phyloP scores from a whole-genome alignment of 2,329 filamentous ascomycete genomes.

The Xylaria sp. region DNA sequence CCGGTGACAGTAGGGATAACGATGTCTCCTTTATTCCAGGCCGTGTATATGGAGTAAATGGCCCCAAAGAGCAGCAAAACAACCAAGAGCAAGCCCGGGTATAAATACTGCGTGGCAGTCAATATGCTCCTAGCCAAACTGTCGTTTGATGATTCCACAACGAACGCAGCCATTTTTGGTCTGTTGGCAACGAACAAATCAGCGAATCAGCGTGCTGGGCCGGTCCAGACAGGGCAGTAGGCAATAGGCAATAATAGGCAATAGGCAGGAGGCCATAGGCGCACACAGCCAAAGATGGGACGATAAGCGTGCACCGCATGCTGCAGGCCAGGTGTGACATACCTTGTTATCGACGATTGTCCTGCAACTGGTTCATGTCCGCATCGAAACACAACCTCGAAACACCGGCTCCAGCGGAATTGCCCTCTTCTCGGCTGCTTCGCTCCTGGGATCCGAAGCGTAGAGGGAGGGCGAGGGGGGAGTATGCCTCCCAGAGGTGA shows the following conservation, averaged over 20 bases:
- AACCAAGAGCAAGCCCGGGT: conserved; percentile 63
- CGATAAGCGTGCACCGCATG: conserved; percentile 48
- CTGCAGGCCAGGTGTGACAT: conserved; percentile 50
- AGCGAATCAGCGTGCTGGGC: conserved; percentile 45
- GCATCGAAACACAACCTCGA: conserved; percentile 32
- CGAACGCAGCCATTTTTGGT: conserved; percentile 48
- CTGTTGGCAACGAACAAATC: conserved; percentile 41
- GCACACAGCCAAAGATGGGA: conserved; percentile 43
- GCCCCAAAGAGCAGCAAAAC: conserved; percentile 63
- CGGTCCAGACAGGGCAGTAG: neutral
- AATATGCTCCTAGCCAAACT: conserved; percentile 57
- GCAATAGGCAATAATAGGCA: neutral
- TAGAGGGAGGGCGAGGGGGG: conserved; percentile 24
- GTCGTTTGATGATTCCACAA: conserved; percentile 46
- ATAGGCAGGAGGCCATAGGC: neutral
- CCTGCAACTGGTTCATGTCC: conserved; percentile 47
- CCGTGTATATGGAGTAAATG: conserved; percentile 64
- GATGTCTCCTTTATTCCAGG: conserved; percentile 61
- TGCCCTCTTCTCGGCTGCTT: conserved; percentile 28
- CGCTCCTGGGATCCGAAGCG: conserved; percentile 29
- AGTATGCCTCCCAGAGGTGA: conserved; percentile 31
- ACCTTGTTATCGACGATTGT: conserved; percentile 47
- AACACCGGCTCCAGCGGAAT: conserved; percentile 17
- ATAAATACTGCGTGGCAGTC: conserved; percentile 61
- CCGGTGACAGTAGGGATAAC: conserved; percentile 68